Evolutionary conservation across 306 rosid genomes (phyloP).

Genomic region (Prunus fruticosa): DNA sequence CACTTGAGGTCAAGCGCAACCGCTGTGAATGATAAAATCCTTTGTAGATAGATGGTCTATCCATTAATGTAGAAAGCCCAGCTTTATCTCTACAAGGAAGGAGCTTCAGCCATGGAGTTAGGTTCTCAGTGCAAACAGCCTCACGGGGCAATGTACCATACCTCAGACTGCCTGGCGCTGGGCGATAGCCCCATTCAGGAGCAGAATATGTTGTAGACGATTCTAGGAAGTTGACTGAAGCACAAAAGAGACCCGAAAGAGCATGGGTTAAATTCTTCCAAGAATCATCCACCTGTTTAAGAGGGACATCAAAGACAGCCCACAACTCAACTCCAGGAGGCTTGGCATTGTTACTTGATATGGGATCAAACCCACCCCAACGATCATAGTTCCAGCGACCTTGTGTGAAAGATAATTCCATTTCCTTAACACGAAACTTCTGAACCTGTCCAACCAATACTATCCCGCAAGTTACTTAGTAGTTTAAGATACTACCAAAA

Average conservation of each 20-base stretch:
- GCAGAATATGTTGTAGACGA: constrained; percentile 75
- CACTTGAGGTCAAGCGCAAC: constrained; percentile 51
- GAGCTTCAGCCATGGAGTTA: constrained; percentile 96
- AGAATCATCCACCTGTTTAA: constrained; percentile 58
- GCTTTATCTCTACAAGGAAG: constrained; percentile 96
- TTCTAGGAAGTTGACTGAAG: constrained; percentile 95
- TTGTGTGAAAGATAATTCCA: constrained; percentile 96
- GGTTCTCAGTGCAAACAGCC: constrained; percentile 97
- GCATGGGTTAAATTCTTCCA: constrained; percentile 96
- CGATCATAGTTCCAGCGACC: constrained; percentile 93
- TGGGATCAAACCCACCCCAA: constrained; percentile 95
- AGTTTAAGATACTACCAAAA: not conserved
- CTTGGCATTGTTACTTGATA: constrained; percentile 82
- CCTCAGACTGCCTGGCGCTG: constrained; percentile 62
- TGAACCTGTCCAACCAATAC: constrained; percentile 69
- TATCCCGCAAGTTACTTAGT: constrained; percentile 15
- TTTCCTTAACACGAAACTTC: constrained; percentile 67
- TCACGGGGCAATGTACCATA: constrained; percentile 94
- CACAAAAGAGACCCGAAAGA: constrained; percentile 89
- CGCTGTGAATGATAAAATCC: constrained; percentile 94
- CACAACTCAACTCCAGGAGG: constrained; percentile 97
- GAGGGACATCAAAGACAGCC: constrained; percentile 87
- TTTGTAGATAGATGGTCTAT: constrained; percentile 85
- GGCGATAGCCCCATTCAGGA: constrained; percentile 66
- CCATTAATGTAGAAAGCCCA: constrained; percentile 79